phyloP scores from a whole-genome alignment of 2,329 filamentous ascomycete genomes.

The Trichoderma sp. region DNA sequence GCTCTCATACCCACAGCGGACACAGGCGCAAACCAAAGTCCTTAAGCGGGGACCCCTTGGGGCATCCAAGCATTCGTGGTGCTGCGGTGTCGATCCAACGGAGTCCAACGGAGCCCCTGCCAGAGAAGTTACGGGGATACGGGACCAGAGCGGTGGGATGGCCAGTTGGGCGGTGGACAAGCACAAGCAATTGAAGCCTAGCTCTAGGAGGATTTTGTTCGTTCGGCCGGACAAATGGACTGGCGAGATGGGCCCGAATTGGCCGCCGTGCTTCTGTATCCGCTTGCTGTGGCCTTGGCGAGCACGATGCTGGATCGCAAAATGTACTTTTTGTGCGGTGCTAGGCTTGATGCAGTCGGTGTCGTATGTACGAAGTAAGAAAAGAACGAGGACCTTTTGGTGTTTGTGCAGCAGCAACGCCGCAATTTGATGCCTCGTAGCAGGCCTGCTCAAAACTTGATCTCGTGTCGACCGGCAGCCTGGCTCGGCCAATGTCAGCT shows the following conservation, averaged over 20 bases:
- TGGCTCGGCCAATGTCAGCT: conserved; percentile 14
- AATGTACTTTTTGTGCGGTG: background rate
- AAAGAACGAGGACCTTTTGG: background rate
- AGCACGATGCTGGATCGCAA: background rate
- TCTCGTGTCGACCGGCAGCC: background rate
- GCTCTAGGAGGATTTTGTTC: conserved; percentile 9
- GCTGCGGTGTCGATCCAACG: conserved; percentile 21
- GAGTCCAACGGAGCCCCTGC: conserved; percentile 17
- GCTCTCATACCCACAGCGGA: conserved; percentile 7
- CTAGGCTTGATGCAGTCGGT: background rate
- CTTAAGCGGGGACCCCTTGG: conserved; percentile 18
- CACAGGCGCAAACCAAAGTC: conserved; percentile 14
- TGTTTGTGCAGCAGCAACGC: background rate
- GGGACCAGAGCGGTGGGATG: conserved; percentile 10
- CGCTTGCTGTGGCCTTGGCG: conserved; percentile 1
- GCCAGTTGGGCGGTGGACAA: conserved; percentile 9
- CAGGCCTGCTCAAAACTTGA: background rate
- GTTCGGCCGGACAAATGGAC: conserved; percentile 19
- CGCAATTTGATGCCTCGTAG: background rate
- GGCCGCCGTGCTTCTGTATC: background rate
- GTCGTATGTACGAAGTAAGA: background rate
- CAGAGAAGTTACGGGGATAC: background rate
- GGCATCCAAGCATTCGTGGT: background rate
- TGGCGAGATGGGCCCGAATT: background rate
- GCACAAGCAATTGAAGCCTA: background rate